A percentile compares a stretch with the other conserved stretches of the same genome.
phyloP scores from a whole-genome alignment of 148 eudicot genomes.

The Nyssa sinensis region DNA sequence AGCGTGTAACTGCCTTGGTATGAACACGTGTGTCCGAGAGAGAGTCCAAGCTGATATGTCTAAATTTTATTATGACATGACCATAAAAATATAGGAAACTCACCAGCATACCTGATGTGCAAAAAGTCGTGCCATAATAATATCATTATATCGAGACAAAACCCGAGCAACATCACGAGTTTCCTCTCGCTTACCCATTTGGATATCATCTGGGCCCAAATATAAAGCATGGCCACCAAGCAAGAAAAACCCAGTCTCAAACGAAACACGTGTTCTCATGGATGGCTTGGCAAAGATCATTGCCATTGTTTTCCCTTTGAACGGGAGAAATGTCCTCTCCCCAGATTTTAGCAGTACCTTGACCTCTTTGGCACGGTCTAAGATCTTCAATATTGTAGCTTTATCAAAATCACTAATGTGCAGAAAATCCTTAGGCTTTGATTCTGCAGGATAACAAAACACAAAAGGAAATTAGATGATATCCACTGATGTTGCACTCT shows the following conservation, averaged over 20 bases:
- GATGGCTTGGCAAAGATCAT: constrained; percentile 99
- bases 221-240: constrained; percentile 97
- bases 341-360: constrained; percentile 82
- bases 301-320: constrained; percentile 92
- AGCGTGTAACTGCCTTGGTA: no score
- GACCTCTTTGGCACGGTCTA: constrained; percentile 87
- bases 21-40: no score
- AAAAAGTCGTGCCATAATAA: constrained; percentile 99
- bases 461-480: background rate
- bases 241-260: constrained; percentile 92
- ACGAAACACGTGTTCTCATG: constrained; percentile 97
- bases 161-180: constrained; percentile 99
- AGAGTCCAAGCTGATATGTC: background rate
- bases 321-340: constrained; percentile 83
- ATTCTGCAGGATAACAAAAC: constrained; percentile 44
- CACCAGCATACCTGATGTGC: constrained; percentile 88
- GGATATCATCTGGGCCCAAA: constrained; percentile 94
- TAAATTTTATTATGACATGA: no score
- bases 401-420: constrained; percentile 91
- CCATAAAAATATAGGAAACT: no score
- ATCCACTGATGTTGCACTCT: background rate
- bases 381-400: constrained; percentile 71
- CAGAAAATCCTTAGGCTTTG: constrained; percentile 73
- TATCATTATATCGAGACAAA: constrained; percentile 83
- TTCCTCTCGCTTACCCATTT: constrained; percentile 99